Conservation (phyloP, 2,329 filamentous ascomycete species). For the Clarireedia monteithiana region DNA sequence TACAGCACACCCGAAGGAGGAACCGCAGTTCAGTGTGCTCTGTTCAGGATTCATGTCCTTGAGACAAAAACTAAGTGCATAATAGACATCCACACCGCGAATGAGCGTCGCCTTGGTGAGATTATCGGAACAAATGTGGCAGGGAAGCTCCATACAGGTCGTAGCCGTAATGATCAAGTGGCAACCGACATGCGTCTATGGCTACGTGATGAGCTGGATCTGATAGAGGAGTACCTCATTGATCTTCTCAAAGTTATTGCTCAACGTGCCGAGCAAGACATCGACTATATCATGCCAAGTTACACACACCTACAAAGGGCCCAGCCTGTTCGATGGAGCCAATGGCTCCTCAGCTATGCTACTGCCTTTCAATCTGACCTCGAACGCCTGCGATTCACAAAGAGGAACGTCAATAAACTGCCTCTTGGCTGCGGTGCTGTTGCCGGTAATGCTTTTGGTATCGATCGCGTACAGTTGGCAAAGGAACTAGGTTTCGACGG, state of each 20-base stretch:
- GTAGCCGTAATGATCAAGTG: slow-evolving; percentile 85
- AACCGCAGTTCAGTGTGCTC: no score
- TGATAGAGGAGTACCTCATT: slow-evolving; percentile 60
- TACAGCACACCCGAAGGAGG: no score
- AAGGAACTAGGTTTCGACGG: slow-evolving; percentile 74
- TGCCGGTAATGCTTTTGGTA: slow-evolving; percentile 74
- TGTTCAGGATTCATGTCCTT: no score
- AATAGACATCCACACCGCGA: slow-evolving; percentile 56
- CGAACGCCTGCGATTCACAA: slow-evolving; percentile 66
- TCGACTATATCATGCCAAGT: slow-evolving; percentile 71
- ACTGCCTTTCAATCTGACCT: slow-evolving; percentile 66
- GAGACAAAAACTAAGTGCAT: no score
- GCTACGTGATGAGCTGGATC: slow-evolving; percentile 66
- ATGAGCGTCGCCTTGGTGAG: slow-evolving; percentile 68
- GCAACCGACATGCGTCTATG: slow-evolving; percentile 87
- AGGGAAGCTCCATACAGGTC: slow-evolving; percentile 83
- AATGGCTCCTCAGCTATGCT: slow-evolving; percentile 73
- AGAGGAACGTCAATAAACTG: slow-evolving; percentile 62
- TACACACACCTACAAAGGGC: slow-evolving; percentile 85
- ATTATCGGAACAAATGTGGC: slow-evolving; percentile 79
- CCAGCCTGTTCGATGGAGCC: slow-evolving; percentile 70
- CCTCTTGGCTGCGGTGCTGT: slow-evolving; percentile 44
- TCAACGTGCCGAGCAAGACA: slow-evolving; percentile 63
- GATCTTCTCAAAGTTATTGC: slow-evolving; percentile 63
- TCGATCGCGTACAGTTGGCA: slow-evolving; percentile 73